A percentile compares a stretch with the other conserved stretches of the same genome.
phyloP scores from a whole-genome alignment of 1,284 basidiomycete genomes.

The Volvariella volvacea region DNA sequence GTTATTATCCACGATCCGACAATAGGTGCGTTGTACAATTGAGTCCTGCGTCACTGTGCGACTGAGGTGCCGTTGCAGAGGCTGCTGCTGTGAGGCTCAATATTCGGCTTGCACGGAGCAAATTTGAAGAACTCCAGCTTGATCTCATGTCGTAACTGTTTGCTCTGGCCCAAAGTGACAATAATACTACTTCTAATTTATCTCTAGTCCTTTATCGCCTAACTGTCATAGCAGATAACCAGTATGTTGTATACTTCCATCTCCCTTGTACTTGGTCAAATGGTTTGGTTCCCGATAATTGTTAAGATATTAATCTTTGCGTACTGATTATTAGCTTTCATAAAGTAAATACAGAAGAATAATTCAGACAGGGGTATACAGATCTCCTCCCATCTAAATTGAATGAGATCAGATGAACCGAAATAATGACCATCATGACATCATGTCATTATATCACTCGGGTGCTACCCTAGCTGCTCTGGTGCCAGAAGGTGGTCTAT shows the following conservation, averaged over 20 bases:
- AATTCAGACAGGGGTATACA: too few relatives aligned
- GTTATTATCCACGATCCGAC: slow-evolving; percentile 84
- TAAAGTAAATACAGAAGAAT: too few relatives aligned
- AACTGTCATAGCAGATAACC: neutral
- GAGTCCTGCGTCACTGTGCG: neutral
- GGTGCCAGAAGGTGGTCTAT: slow-evolving; percentile 30
- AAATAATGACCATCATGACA: too few relatives aligned
- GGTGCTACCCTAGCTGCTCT: slow-evolving; percentile 19
- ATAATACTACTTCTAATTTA: slow-evolving; percentile 6
- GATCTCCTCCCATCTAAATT: too few relatives aligned
- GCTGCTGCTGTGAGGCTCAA: slow-evolving; percentile 81
- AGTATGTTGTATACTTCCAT: neutral
- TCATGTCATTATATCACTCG: too few relatives aligned
- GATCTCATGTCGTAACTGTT: slow-evolving; percentile 36
- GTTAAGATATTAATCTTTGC: neutral
- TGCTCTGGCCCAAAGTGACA: neutral
- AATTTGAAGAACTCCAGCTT: slow-evolving; percentile 79
- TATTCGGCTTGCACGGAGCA: slow-evolving; percentile 71
- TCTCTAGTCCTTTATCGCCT: neutral
- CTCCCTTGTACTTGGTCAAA: neutral
- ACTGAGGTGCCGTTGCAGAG: slow-evolving; percentile 38
- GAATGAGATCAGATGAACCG: too few relatives aligned
- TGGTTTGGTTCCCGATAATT: neutral
- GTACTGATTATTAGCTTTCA: too few relatives aligned
- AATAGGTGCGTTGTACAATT: slow-evolving; percentile 53